phyloP scores from a whole-genome alignment of 352 stramenopile species.

The Globisporangium solare region DNA sequence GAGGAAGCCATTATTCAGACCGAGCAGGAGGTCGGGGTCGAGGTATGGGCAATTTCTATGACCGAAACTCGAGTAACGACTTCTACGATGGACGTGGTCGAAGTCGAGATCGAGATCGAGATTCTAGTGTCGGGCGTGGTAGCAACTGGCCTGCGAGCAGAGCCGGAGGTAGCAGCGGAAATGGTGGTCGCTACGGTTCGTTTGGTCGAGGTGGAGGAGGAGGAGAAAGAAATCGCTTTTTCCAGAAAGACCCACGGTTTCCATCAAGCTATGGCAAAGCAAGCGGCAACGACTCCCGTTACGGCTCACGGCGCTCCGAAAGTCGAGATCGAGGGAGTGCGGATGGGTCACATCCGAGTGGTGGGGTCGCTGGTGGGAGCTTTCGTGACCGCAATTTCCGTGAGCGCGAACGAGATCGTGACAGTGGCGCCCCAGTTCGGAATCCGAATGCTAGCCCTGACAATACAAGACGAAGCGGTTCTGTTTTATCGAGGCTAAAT shows the following conservation, averaged over 20 bases:
- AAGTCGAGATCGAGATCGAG: slow-evolving; percentile 35
- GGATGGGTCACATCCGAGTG: slow-evolving; percentile 12
- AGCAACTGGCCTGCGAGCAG: slow-evolving; percentile 5
- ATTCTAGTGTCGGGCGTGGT: slow-evolving; percentile 18
- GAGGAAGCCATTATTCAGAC: slow-evolving; percentile 16
- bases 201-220: slow-evolving; percentile 4
- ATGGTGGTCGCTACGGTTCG: slow-evolving; percentile 16
- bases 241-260: slow-evolving; percentile 26
- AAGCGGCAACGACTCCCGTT: slow-evolving; percentile 18
- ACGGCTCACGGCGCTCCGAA: slow-evolving; percentile 23
- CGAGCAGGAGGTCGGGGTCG: slow-evolving; percentile 12
- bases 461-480: slow-evolving; percentile 16
- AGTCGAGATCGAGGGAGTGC: slow-evolving; percentile 38
- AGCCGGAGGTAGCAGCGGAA: slow-evolving; percentile 12
- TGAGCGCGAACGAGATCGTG: slow-evolving; percentile 25
- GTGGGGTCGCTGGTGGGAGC: slow-evolving; percentile 10
- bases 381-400: slow-evolving; percentile 36
- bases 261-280: neutral
- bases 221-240: slow-evolving; percentile 31
- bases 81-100: slow-evolving; percentile 30
- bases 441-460: slow-evolving; percentile 15
- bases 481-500: slow-evolving; percentile 17
- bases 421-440: slow-evolving; percentile 15
- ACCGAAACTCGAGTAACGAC: slow-evolving; percentile 17
- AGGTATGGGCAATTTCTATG: slow-evolving; percentile 19